phyloP scores from a whole-genome alignment of 345 rosid species.

The Euphorbia pulcherrima region DNA sequence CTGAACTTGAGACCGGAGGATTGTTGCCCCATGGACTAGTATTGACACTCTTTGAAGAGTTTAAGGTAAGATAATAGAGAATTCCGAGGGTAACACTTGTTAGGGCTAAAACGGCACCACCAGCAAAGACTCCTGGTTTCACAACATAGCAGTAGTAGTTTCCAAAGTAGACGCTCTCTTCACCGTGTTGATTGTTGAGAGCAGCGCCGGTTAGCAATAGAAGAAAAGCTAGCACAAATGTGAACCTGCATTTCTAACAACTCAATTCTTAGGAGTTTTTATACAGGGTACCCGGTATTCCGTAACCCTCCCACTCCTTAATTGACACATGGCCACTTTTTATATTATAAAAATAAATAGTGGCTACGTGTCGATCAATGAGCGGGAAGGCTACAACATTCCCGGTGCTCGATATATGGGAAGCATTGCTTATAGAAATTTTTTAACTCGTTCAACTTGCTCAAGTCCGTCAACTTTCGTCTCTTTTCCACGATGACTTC shows the following conservation, averaged over 20 bases:
- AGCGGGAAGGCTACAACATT: too few relatives aligned
- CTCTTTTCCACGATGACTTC: too few relatives aligned
- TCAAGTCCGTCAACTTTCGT: too few relatives aligned
- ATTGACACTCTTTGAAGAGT: conserved; percentile 35
- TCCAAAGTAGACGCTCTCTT: conserved; percentile 41
- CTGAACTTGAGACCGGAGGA: conserved; percentile 29
- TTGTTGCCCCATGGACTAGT: conserved; percentile 24
- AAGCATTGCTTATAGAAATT: too few relatives aligned
- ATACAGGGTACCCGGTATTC: too few relatives aligned
- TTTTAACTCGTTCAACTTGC: too few relatives aligned
- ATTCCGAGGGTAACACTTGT: conserved; percentile 57
- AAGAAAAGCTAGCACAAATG: conserved; percentile 69
- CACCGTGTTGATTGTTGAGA: conserved; percentile 59
- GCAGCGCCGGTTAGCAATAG: conserved; percentile 76
- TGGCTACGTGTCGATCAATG: too few relatives aligned
- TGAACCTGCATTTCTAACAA: conserved; percentile 61
- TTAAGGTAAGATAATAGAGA: conserved; percentile 58
- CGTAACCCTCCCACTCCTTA: too few relatives aligned
- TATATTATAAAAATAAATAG: too few relatives aligned
- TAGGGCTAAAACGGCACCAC: conserved; percentile 57
- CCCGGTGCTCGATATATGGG: too few relatives aligned
- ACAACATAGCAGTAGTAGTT: conserved; percentile 69
- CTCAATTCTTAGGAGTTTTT: too few relatives aligned
- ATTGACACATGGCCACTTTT: too few relatives aligned
- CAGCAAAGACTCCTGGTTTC: conserved; percentile 80